These are phyloP conservation scores for Rhexocercosporidium sp. DNA, from an alignment of 2,329 filamentous ascomycete genomes.

Conservation along the genomic window DNA sequence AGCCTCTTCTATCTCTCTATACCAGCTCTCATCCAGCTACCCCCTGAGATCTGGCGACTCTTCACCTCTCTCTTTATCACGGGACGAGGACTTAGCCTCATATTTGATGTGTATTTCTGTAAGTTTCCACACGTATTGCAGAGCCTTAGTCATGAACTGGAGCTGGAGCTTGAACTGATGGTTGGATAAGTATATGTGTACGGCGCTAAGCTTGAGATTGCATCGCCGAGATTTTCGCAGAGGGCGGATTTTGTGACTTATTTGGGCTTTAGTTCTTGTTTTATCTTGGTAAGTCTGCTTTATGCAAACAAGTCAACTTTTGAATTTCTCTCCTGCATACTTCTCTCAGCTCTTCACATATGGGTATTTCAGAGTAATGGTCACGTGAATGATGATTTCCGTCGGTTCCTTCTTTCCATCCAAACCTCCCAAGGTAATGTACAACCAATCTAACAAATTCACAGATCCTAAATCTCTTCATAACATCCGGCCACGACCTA, in stretches of 20 bases:
- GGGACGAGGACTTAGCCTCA: constrained; percentile 46
- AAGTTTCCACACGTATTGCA: constrained; percentile 38
- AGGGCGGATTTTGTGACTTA: constrained; percentile 69
- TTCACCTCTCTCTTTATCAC: constrained; percentile 39
- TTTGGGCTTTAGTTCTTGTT: constrained; percentile 60
- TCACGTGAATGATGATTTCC: background rate
- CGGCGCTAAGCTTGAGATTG: constrained; percentile 62
- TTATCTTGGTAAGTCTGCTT: constrained; percentile 63
- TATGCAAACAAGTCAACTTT: background rate
- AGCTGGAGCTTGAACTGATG: constrained; percentile 37
- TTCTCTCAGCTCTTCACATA: background rate
- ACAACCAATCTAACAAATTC: background rate
- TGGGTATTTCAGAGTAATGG: background rate
- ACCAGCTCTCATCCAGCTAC: constrained; percentile 34
- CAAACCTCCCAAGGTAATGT: too few relatives aligned
- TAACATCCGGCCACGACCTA: constrained; percentile 53
- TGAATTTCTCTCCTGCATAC: background rate
- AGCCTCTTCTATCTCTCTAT: constrained; percentile 8
- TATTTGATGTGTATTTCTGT: constrained; percentile 71
- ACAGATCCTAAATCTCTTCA: constrained; percentile 55
- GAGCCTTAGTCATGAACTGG: constrained; percentile 10
- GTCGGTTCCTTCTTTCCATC: background rate
- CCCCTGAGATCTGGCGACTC: constrained; percentile 42
- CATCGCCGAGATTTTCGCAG: constrained; percentile 60
- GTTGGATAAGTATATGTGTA: constrained; percentile 61